Conservation (phyloP, 768 basidiomycete genomes). For the Russula olivacea region DNA sequence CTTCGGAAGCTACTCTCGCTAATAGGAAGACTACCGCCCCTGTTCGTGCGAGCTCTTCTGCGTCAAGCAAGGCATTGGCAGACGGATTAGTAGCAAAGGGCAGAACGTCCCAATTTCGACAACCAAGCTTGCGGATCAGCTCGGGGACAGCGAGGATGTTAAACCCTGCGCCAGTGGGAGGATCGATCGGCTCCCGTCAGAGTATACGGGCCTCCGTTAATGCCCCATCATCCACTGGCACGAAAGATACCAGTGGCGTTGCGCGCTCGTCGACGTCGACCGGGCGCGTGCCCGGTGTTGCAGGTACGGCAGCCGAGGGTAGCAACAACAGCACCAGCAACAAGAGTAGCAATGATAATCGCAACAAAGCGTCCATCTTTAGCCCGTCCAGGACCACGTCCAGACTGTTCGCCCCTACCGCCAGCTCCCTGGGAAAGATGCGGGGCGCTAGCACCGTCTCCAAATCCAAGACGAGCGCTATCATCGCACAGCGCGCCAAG, state of each 20-base stretch:
- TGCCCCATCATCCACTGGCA: constrained; percentile 1
- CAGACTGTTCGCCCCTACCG: constrained; percentile 27
- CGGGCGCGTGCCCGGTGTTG: not conserved
- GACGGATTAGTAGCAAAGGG: constrained; percentile 12
- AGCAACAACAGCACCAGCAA: not conserved
- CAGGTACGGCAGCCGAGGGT: not conserved
- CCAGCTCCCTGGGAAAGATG: constrained; percentile 26
- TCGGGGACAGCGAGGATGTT: constrained; percentile 13
- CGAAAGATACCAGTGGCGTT: too few species aligned
- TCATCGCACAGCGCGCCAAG: constrained; percentile 18
- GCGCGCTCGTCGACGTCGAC: too few species aligned
- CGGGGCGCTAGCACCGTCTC: not conserved
- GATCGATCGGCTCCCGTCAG: constrained; percentile 14
- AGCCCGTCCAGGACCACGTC: constrained; percentile 24
- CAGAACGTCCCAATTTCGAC: constrained; percentile 11
- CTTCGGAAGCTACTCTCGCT: constrained; percentile 2
- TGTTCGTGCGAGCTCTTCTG: constrained; percentile 6
- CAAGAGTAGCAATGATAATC: not conserved
- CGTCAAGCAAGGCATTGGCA: constrained; percentile 12
- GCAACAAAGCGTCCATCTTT: constrained; percentile 18
- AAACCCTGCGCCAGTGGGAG: constrained; percentile 12
- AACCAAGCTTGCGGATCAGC: constrained; percentile 7
- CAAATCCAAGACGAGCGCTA: constrained; percentile 21
- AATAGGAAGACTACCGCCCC: constrained; percentile 4
- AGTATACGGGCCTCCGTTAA: constrained; percentile 28